Conservation (phyloP, 305 asterid species). For the Lippia alba region DNA sequence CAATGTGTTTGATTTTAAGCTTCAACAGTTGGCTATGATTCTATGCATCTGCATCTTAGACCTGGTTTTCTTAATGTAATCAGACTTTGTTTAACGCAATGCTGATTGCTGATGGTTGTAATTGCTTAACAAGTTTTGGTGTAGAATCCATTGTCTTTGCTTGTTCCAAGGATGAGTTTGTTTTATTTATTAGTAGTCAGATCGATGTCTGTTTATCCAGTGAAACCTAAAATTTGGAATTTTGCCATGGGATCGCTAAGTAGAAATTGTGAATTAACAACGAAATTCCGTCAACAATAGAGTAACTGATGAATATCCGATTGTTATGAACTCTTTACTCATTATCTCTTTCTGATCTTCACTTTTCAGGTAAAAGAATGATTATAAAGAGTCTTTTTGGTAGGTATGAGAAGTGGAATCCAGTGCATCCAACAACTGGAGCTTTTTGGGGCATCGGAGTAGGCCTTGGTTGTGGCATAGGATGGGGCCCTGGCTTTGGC, state of each 20-base stretch:
- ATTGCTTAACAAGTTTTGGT: not conserved
- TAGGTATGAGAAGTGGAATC: slow-evolving; percentile 86
- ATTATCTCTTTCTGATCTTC: slow-evolving; percentile 19
- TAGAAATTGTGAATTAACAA: too few species aligned
- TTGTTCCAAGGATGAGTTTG: not conserved
- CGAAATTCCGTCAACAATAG: not conserved
- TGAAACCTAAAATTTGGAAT: too few species aligned
- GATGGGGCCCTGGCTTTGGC: slow-evolving; percentile 99
- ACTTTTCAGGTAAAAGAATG: slow-evolving; percentile 58
- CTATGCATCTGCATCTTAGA: not conserved
- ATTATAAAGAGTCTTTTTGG: slow-evolving; percentile 79
- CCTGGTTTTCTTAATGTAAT: too few species aligned
- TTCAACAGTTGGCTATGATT: not conserved
- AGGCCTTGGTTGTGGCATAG: slow-evolving; percentile 93
- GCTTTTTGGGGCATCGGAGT: slow-evolving; percentile 94
- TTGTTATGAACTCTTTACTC: not conserved
- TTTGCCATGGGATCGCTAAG: too few species aligned
- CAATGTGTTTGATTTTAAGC: not conserved
- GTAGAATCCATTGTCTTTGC: slow-evolving; percentile 9
- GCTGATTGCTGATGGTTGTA: too few species aligned
- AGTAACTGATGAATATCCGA: not conserved
- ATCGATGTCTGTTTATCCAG: too few species aligned
- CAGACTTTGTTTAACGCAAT: too few species aligned
- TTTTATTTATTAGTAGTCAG: too few species aligned
- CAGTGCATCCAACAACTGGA: slow-evolving; percentile 84